phyloP scores from a whole-genome alignment of 225 moss, liverwort and hornwort species.

The Straminergon stramineum region DNA sequence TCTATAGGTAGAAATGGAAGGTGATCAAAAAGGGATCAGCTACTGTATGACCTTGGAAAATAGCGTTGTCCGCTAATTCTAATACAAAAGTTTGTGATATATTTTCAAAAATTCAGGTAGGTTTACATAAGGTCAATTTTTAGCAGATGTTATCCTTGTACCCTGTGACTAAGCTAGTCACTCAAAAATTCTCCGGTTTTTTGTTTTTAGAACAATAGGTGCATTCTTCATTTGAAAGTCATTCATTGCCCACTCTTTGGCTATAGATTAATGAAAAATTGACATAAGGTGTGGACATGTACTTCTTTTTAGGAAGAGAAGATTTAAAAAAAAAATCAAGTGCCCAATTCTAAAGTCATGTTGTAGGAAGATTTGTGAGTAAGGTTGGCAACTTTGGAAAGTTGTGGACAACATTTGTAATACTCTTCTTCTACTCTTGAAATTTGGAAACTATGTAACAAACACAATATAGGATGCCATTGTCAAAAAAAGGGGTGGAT shows the following conservation, averaged over 20 bases:
- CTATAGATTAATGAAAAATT: not conserved
- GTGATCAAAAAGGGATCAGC: too few species aligned
- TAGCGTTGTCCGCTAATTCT: not conserved
- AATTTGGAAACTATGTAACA: not conserved
- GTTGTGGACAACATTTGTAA: not conserved
- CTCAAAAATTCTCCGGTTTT: not conserved
- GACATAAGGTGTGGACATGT: not conserved
- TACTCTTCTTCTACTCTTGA: not conserved
- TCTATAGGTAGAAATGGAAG: too few species aligned
- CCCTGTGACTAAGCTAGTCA: not conserved
- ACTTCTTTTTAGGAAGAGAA: not conserved
- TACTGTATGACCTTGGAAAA: not conserved
- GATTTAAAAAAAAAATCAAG: accelerated
- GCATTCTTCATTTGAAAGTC: not conserved
- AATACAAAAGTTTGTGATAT: too few species aligned
- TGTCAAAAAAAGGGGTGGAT: too few species aligned
- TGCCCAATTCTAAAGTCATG: not conserved
- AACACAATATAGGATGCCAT: too few species aligned
- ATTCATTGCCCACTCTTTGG: accelerated
- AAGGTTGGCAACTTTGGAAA: not conserved
- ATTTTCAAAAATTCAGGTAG: not conserved
- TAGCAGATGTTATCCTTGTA: not conserved
- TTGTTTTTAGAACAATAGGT: not conserved
- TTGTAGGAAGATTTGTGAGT: not conserved
- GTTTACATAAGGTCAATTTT: not conserved